Conservation (phyloP, 2,329 filamentous ascomycete species). For the Verticillium longisporum region DNA sequence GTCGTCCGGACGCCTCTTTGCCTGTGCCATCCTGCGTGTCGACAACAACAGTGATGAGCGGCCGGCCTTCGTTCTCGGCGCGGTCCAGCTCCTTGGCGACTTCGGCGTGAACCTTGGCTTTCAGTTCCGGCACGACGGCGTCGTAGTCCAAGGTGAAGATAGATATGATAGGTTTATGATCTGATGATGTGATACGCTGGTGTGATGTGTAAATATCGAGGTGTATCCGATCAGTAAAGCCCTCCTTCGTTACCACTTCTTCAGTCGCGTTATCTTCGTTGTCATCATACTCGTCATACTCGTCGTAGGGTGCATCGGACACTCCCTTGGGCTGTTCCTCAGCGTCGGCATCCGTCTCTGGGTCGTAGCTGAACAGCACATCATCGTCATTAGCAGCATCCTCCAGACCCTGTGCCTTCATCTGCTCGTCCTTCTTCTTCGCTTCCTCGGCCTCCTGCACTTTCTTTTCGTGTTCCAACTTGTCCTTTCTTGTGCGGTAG, state of each 20-base stretch:
- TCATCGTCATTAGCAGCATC: constrained; percentile 69
- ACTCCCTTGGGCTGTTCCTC: constrained; percentile 29
- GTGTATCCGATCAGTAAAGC: constrained; percentile 45
- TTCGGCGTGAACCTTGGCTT: constrained; percentile 76
- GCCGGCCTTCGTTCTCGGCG: constrained; percentile 83
- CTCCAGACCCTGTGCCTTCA: constrained; percentile 73
- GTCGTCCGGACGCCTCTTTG: constrained; percentile 22
- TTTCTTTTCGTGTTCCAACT: constrained; percentile 56
- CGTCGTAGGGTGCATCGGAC: constrained; percentile 43
- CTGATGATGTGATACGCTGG: constrained; percentile 83
- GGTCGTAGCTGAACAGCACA: constrained; percentile 86
- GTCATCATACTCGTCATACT: constrained; percentile 57
- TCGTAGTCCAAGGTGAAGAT: constrained; percentile 82
- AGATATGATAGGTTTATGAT: constrained; percentile 87
- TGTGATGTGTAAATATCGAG: constrained; percentile 74
- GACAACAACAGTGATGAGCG: constrained; percentile 74
- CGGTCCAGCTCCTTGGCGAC: constrained; percentile 84
- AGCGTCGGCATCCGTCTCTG: constrained; percentile 60
- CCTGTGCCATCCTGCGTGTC: constrained; percentile 46
- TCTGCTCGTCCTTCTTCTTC: constrained; percentile 71
- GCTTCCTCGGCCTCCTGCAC: constrained; percentile 58
- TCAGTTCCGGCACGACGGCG: constrained; percentile 76
- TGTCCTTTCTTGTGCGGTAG: constrained; percentile 70
- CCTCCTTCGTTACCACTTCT: constrained; percentile 50
- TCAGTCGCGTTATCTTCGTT: constrained; percentile 40